Conservation (phyloP, 2,329 filamentous ascomycete genomes). For the Aspergillus transmontanensis region DNA sequence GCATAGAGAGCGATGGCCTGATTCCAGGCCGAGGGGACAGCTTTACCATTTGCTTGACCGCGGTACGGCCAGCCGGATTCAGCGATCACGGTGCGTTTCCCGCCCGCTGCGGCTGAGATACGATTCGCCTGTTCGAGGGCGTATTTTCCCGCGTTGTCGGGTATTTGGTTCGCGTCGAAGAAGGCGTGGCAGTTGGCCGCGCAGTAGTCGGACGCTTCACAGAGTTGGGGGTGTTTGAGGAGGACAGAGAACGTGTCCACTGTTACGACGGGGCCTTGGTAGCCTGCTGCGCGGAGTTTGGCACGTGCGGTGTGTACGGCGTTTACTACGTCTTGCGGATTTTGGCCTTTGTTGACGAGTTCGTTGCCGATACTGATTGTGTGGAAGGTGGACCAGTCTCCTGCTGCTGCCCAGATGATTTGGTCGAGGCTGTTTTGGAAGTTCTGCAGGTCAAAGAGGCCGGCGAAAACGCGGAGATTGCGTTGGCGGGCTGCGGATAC, state of each 20-base stretch:
- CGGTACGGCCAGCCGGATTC: conserved; percentile 83
- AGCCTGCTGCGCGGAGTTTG: conserved; percentile 65
- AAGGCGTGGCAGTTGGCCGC: conserved; percentile 83
- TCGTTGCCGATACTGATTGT: conserved; percentile 82
- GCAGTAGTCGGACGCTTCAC: conserved; percentile 73
- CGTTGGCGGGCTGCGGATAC: conserved; percentile 65
- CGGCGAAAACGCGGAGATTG: conserved; percentile 72
- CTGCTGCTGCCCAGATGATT: conserved; percentile 62
- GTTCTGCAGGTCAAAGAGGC: conserved; percentile 66
- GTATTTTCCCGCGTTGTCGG: conserved; percentile 68
- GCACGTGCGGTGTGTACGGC: conserved; percentile 61
- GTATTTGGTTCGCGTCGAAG: conserved; percentile 68
- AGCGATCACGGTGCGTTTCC: conserved; percentile 71
- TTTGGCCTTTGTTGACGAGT: conserved; percentile 66
- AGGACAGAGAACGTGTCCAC: conserved; percentile 77
- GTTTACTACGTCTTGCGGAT: conserved; percentile 55
- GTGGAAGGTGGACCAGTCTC: conserved; percentile 69
- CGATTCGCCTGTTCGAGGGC: conserved; percentile 58
- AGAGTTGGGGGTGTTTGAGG: conserved; percentile 68
- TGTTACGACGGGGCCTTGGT: conserved; percentile 71
- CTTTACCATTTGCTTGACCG: conserved; percentile 65
- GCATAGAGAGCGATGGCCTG: conserved; percentile 68
- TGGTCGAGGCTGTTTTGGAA: conserved; percentile 60
- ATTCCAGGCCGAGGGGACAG: conserved; percentile 68
- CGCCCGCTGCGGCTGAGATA: conserved; percentile 51